Evolutionary conservation across 192 early-diverging fungal species (phyloP), one percentile per base, ranked within the genome.

Genomic region (Entomortierella chlamydospora): DNA sequence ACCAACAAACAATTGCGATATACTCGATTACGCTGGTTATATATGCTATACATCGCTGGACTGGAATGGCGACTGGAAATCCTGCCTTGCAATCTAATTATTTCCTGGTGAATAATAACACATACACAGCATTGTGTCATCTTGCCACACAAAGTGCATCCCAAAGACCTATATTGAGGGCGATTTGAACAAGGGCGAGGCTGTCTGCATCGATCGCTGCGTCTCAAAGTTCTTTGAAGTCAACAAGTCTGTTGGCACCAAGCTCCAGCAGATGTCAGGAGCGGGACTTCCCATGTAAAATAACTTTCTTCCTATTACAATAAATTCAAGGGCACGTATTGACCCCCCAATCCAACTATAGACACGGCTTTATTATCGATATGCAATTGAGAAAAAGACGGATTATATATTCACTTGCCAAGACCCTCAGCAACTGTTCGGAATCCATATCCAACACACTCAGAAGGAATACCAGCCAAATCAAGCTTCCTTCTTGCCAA

Each of bases 171-270:
- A 97, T 69, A 85, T 83, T 62, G 95, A 96, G 64, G 86, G 83
- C 51, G 92, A 94, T 57, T 84, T 97, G 64, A 93, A 93, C 72
- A 97, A 97, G 83, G 95, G 95, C 60, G 95, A 97, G 83, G 89
- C 91, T 11, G 93, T 95, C 28, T 97, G 95, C 79, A 86, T 93
- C 43, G 95, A 97, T 76, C 92, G 95, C 49, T 97, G 95, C 58
- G 93, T 93, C 9, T 81, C 90, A 31, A 97, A 97, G 84, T 97
- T 91, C 82, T 91, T 95, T 82, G 91, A 91, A 57, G 89, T 95
- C 64, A 92, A 93, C 72, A 87, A 85, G 69, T 85, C 89, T 37
- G 83, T 95, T 63, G 90, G 91, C 33, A 86, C 91, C 74, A 93
- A 93, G 82, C 85, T 96, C 68, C 85, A 91, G 59, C 84, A 93